Conservation (phyloP, 2,329 filamentous ascomycete genomes). For the Saccharata proteae region DNA sequence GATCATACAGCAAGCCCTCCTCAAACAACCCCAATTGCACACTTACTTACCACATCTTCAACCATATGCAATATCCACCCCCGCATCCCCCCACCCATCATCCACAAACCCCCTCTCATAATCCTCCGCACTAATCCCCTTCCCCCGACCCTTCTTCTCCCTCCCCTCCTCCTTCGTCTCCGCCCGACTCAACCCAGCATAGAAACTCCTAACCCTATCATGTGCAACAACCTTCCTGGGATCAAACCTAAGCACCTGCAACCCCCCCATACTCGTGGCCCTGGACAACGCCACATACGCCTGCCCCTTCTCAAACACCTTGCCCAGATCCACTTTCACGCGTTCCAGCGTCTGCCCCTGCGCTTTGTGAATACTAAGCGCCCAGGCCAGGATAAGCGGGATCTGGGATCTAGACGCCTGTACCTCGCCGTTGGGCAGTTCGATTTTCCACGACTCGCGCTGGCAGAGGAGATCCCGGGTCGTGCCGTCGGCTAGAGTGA, state of each 20-base stretch:
- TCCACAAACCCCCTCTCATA: conserved; percentile 20
- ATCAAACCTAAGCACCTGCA: conserved; percentile 84
- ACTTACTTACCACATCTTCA: no score
- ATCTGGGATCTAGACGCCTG: conserved; percentile 67
- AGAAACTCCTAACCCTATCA: conserved; percentile 73
- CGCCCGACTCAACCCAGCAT: conserved; percentile 66
- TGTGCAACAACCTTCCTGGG: conserved; percentile 90
- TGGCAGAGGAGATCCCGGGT: conserved; percentile 67
- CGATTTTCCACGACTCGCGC: conserved; percentile 90
- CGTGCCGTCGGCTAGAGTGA: conserved; percentile 66
- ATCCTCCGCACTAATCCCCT: conserved; percentile 14
- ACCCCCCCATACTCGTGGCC: conserved; percentile 72
- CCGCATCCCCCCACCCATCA: conserved; percentile 9
- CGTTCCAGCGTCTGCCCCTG: conserved; percentile 89
- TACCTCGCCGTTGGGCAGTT: conserved; percentile 87
- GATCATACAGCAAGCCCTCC: no score
- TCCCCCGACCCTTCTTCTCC: conserved; percentile 1
- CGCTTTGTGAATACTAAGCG: conserved; percentile 93
- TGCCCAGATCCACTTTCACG: conserved; percentile 86
- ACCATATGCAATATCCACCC: conserved; percentile 6
- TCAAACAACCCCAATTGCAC: no score
- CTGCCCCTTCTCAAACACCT: conserved; percentile 93
- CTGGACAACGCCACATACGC: conserved; percentile 94
- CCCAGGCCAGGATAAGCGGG: conserved; percentile 91
- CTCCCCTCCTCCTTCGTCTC: conserved; percentile 31